phyloP scores from a whole-genome alignment of 768 basidiomycete genomes.

The Hypholoma fasciculare region DNA sequence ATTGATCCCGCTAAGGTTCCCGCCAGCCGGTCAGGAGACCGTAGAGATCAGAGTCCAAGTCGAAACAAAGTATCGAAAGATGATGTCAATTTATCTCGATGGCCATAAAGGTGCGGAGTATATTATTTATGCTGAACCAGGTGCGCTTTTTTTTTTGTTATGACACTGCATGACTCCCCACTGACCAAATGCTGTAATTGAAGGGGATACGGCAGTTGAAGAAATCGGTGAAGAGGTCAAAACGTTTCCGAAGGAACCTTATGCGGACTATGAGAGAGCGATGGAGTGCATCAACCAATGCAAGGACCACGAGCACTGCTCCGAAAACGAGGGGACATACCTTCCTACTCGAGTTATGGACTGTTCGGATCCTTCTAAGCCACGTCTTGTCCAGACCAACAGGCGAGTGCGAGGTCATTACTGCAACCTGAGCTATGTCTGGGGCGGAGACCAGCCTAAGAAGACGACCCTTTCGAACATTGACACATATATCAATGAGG shows the following conservation, averaged over 20 bases:
- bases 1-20: background rate
- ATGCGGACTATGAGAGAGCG: slow-evolving; percentile 5
- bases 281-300: background rate
- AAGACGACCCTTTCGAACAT: background rate
- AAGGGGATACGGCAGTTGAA: background rate
- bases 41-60: background rate
- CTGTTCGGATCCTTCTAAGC: slow-evolving; percentile 2
- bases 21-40: background rate
- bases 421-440: slow-evolving; percentile 3
- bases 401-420: background rate
- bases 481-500: background rate
- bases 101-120: background rate
- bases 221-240: slow-evolving; percentile 7
- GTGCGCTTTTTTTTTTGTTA: background rate
- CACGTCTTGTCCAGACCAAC: slow-evolving; percentile 2
- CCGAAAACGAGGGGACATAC: background rate
- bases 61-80: background rate
- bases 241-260: slow-evolving; percentile 1
- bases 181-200: background rate
- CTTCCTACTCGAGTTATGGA: slow-evolving; percentile 8
- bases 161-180: background rate
- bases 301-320: slow-evolving; percentile 8
- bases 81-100: background rate
- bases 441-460: background rate
- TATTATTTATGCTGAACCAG: background rate